Conservation (phyloP, 2,329 filamentous ascomycete genomes). For the Setomelanomma holmii region DNA sequence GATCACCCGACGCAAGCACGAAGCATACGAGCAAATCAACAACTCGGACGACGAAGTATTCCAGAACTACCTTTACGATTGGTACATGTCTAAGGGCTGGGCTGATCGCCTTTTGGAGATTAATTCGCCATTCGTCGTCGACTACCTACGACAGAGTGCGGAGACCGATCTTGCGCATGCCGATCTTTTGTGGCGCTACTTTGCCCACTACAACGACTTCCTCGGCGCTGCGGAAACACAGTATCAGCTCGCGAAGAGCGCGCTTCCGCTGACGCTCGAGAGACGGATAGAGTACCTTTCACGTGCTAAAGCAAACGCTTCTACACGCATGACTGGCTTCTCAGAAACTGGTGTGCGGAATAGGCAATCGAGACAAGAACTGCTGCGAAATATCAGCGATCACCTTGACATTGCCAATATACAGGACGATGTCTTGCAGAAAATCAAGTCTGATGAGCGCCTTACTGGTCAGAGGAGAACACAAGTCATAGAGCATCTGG, state of each 20-base stretch:
- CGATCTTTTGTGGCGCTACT: slow-evolving; percentile 91
- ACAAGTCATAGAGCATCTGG: slow-evolving; percentile 71
- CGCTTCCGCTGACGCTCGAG: slow-evolving; percentile 79
- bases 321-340: slow-evolving; percentile 78
- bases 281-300: slow-evolving; percentile 89
- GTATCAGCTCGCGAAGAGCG: slow-evolving; percentile 80
- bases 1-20: slow-evolving; percentile 77
- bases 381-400: slow-evolving; percentile 84
- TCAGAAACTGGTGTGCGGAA: slow-evolving; percentile 56
- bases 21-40: slow-evolving; percentile 91
- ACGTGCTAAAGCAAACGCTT: slow-evolving; percentile 89
- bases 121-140: slow-evolving; percentile 83
- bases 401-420: slow-evolving; percentile 93
- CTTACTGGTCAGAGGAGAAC: slow-evolving; percentile 68
- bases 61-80: slow-evolving; percentile 95
- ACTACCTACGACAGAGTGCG: slow-evolving; percentile 82
- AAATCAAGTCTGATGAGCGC: slow-evolving; percentile 75
- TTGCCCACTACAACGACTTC: slow-evolving; percentile 82
- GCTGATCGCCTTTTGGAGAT: slow-evolving; percentile 85
- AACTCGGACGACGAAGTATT: slow-evolving; percentile 91
- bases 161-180: slow-evolving; percentile 76
- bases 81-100: slow-evolving; percentile 89
- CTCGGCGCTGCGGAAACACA: slow-evolving; percentile 90
- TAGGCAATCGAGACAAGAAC: slow-evolving; percentile 80
- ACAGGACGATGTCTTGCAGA: slow-evolving; percentile 87